Evolutionary conservation across 78 protist species (phyloP).

Genomic region (Dictyostelium brefeldianum): DNA sequence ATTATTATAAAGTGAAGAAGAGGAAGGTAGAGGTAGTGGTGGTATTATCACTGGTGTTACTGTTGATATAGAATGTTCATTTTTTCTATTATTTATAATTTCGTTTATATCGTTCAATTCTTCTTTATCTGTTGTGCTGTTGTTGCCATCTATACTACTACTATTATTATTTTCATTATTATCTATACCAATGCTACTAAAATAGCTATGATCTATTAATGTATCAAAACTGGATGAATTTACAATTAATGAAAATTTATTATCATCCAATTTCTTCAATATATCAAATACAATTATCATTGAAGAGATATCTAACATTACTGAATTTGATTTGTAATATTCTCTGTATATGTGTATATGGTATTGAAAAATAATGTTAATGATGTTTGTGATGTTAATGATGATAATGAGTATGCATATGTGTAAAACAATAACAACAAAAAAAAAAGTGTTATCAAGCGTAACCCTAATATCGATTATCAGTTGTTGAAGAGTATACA

Average conservation of each 20-base stretch:
- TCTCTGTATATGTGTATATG: not conserved
- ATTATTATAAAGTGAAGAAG: not conserved
- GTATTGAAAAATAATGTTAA: too few relatives aligned
- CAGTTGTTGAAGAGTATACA: too few relatives aligned
- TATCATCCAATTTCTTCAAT: constrained; percentile 45
- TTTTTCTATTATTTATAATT: constrained; percentile 2
- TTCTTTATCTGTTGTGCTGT: not conserved
- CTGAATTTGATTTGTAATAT: constrained; percentile 4
- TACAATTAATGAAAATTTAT: constrained; percentile 14
- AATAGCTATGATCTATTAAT: constrained; percentile 5
- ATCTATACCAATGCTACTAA: not conserved
- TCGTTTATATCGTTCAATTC: not conserved
- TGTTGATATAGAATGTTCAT: not conserved
- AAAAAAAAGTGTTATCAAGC: too few relatives aligned
- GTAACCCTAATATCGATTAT: too few relatives aligned
- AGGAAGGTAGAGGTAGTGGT: too few relatives aligned
- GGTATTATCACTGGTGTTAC: not conserved
- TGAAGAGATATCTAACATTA: not conserved
- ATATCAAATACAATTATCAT: not conserved
- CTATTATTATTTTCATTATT: not conserved
- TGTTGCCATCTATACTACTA: not conserved
- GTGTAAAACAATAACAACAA: too few relatives aligned
- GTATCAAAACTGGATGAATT: constrained; percentile 19
- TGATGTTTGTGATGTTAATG: too few relatives aligned
- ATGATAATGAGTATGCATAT: too few relatives aligned